Percentiles rank a stretch among this genome's conserved stretches.
phyloP scores from a whole-genome alignment of 169 alveolate genomes.

The Ichthyophthirius multifiliis region DNA sequence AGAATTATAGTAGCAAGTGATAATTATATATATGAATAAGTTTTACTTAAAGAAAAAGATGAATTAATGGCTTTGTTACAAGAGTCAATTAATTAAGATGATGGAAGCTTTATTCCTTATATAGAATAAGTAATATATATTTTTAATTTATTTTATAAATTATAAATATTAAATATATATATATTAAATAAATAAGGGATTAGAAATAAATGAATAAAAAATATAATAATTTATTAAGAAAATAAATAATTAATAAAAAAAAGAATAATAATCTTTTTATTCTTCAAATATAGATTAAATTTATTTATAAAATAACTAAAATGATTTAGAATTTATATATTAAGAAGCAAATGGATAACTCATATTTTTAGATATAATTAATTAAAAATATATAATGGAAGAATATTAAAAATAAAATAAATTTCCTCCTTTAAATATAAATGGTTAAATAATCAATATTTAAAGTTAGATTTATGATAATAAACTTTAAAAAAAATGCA shows the following conservation, averaged over 20 bases:
- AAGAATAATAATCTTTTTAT: neutral
- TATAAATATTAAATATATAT: neutral
- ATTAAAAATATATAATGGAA: no score
- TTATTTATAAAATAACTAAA: neutral
- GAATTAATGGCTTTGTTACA: neutral
- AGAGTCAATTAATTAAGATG: neutral
- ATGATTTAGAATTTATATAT: no score
- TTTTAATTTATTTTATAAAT: neutral
- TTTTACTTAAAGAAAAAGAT: neutral
- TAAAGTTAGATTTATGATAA: no score
- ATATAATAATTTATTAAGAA: neutral
- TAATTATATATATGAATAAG: neutral
- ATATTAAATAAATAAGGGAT: neutral
- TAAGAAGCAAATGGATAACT: no score
- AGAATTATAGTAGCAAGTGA: constrained; percentile 8
- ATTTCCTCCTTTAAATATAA: no score
- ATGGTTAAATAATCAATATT: no score
- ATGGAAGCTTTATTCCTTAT: neutral
- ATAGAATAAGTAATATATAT: neutral
- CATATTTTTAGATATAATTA: no score
- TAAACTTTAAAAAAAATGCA: no score
- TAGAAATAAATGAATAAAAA: neutral
- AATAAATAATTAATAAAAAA: neutral
- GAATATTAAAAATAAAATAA: no score
- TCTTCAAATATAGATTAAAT: neutral